These are phyloP conservation scores for Dillenia suffruticosa DNA, from an alignment of 164 flowering plant species.

Conservation along the genomic window DNA sequence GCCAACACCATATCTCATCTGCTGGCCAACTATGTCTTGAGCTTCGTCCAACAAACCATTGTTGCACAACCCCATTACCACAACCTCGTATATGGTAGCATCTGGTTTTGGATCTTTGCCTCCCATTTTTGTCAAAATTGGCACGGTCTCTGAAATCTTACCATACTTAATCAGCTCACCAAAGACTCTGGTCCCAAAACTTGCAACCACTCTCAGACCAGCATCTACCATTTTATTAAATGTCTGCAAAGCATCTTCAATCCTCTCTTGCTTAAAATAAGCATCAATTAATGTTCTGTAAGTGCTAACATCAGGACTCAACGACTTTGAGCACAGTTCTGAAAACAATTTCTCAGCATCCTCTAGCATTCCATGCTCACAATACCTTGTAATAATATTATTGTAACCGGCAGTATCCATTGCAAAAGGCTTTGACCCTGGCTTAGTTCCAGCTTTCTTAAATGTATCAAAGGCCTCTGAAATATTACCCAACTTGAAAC, in stretches of 20 bases:
- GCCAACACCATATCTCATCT: constrained; percentile 43
- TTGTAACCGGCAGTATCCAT: constrained; percentile 75
- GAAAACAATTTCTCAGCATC: constrained; percentile 59
- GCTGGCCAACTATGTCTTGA: constrained; percentile 37
- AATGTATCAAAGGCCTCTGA: constrained; percentile 47
- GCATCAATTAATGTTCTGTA: constrained; percentile 52
- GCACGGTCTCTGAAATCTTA: constrained; percentile 43
- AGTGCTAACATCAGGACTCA: constrained; percentile 50
- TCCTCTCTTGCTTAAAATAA: constrained; percentile 41
- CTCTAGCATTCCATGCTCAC: constrained; percentile 52
- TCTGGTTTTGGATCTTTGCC: constrained; percentile 74
- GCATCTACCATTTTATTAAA: constrained; percentile 56
- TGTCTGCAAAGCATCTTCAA: constrained; percentile 51
- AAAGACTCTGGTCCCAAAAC: constrained; percentile 51
- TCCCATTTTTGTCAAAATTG: constrained; percentile 51
- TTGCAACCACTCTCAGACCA: constrained; percentile 49
- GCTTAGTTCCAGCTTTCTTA: constrained; percentile 47
- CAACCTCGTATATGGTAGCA: constrained; percentile 43
- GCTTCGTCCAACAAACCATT: constrained; percentile 34
- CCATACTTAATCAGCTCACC: constrained; percentile 42
- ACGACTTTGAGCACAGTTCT: constrained; percentile 40
- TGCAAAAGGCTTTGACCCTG: constrained; percentile 49
- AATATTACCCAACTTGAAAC: constrained; percentile 46
- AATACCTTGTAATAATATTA: constrained; percentile 58
- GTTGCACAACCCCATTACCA: constrained; percentile 45